A percentile compares a stretch with the other conserved stretches of the same genome.
These are phyloP conservation scores for Umbelopsis ramanniana DNA, from an alignment of 192 early-diverging fungal genomes.

Conservation along the genomic window DNA sequence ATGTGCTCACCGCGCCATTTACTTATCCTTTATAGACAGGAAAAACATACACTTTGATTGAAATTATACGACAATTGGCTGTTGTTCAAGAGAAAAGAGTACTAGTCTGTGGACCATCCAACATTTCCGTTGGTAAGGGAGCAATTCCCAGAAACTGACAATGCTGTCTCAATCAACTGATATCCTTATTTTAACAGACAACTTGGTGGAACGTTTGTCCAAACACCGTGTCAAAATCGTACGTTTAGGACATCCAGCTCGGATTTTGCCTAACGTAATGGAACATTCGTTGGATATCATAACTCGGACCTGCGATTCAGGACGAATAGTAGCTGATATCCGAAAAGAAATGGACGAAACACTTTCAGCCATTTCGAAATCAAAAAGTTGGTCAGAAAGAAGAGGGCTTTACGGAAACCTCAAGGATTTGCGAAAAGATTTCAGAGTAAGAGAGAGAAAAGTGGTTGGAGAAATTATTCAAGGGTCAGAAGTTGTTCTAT, in stretches of 20 bases:
- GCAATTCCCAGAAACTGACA: neutral
- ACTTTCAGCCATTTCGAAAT: constrained; percentile 61
- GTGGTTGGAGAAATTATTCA: constrained; percentile 64
- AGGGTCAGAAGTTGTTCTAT: constrained; percentile 69
- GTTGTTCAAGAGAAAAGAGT: constrained; percentile 59
- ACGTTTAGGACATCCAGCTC: constrained; percentile 85
- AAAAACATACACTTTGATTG: constrained; percentile 88
- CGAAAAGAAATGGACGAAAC: constrained; percentile 76
- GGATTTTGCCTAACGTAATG: constrained; percentile 71
- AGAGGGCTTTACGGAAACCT: constrained; percentile 64
- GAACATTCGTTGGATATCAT: constrained; percentile 73
- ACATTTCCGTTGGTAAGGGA: constrained; percentile 77
- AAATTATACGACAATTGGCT: constrained; percentile 79
- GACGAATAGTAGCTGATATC: constrained; percentile 74
- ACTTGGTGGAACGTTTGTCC: constrained; percentile 80
- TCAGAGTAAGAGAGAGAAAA: constrained; percentile 67
- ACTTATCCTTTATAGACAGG: constrained; percentile 57
- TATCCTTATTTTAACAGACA: constrained; percentile 56
- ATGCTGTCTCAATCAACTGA: neutral
- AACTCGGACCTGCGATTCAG: constrained; percentile 69
- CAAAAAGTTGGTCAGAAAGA: constrained; percentile 67
- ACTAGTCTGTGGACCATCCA: constrained; percentile 89
- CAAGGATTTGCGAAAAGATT: constrained; percentile 72
- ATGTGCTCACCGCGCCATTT: neutral
- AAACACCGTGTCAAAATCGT: constrained; percentile 65